Base-by-base conservation (phyloP, 2,329 filamentous ascomycete genomes). In the Pseudogymnoascus sp. region DNA sequence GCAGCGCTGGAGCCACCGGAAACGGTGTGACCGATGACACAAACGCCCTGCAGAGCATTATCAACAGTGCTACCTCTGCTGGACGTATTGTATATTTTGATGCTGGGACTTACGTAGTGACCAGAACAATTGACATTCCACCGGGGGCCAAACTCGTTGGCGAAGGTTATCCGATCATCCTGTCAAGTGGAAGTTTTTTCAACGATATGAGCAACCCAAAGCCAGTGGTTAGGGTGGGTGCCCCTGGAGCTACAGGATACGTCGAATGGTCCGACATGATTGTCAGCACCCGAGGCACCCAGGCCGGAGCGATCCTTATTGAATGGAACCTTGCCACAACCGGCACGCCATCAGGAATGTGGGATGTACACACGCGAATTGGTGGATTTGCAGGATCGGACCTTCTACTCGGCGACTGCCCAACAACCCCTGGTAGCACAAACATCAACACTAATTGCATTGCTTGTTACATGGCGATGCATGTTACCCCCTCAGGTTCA, bases 201-300 rank as follows among this genome's bases (percentile, higher is more conserved):
- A 74, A 69, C 61, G 72, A 78, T 62, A 70, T 73, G 0, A 71
- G 65, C 45, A 73, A 73, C 38, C 83, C 84, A 0, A 72, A 73
- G 45, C 75, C 80, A 1, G 74, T 85, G 19, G 71, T 84, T 9
- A 72, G 76, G 67, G 76, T 87, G 3, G 84, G 84, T 11, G 73
- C 76, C 2, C 63, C 75, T 0, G 84, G 84, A 2, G 79, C 88
- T 11, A 72, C 72, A 1, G 87, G 88, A 4, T 74, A 72, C 1
- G 77, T 89, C 4, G 85, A 90, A 70, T 83, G 84, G 75, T 82
- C 80, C 1, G 84, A 88, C 64, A 80, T 87, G 70, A 80, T 90
- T 35, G 76, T 90, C 19, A 82, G 80, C 62, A 85, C 83, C 0
- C 76, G 80, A 65, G 86, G 85, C 2, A 76, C 81, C 7, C 78